Percentiles rank a stretch among this genome's conserved stretches.
Conservation (phyloP, 306 rosid genomes). For the Ormosia semicastrata region DNA sequence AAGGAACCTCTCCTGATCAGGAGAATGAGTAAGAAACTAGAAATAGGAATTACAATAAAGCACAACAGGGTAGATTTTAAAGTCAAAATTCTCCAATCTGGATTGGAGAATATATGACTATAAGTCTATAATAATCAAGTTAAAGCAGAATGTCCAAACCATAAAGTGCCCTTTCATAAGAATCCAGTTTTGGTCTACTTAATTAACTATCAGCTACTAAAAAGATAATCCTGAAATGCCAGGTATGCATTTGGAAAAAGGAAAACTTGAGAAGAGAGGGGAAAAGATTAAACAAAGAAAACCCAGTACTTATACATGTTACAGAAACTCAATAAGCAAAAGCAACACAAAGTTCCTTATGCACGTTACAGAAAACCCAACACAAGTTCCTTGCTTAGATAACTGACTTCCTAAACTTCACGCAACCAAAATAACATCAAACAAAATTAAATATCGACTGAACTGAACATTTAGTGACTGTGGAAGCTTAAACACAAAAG, state of each 20-base stretch:
- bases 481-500: not conserved
- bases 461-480: conserved; percentile 13
- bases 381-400: not conserved
- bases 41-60: not conserved
- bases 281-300: not conserved
- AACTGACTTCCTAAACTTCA: conserved; percentile 6
- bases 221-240: not conserved
- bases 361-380: too few relatives aligned
- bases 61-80: not conserved
- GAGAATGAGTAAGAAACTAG: not conserved
- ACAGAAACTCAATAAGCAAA: conserved; percentile 1
- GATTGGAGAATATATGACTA: not conserved
- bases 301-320: not conserved
- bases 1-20: not conserved
- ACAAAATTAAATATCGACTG: conserved; percentile 10
- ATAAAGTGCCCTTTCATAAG: not conserved
- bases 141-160: not conserved
- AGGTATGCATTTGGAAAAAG: not conserved
- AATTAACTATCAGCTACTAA: not conserved
- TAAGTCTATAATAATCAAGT: not conserved
- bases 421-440: not conserved
- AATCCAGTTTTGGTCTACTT: not conserved
- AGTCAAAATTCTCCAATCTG: not conserved
- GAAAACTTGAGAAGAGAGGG: not conserved
- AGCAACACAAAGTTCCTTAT: not conserved